phyloP scores from a whole-genome alignment of 1,284 basidiomycete species.

The Rhodotorula sp. region DNA sequence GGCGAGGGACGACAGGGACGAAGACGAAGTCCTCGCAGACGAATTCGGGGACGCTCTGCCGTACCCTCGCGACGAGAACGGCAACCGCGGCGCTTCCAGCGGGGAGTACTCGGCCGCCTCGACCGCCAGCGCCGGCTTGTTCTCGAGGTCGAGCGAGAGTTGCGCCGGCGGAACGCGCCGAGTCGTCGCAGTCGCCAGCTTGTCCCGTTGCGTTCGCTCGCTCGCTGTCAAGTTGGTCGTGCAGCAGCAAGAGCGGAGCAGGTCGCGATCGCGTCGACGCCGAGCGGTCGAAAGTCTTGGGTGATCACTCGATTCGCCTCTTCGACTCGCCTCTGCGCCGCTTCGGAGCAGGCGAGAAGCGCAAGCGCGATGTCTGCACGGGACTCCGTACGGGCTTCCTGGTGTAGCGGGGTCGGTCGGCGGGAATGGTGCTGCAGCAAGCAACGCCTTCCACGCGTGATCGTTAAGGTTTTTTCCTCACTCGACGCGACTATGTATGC shows the following conservation, averaged over 20 bases:
- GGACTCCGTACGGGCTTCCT: too few species aligned
- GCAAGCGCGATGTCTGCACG: too few species aligned
- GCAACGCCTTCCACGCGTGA: too few species aligned
- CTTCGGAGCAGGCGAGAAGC: too few species aligned
- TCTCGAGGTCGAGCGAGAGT: background rate
- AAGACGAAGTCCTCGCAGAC: background rate
- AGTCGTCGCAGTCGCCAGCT: background rate
- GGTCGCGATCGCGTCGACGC: too few species aligned
- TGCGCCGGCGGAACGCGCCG: background rate
- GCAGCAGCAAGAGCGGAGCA: too few species aligned
- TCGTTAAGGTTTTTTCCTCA: too few species aligned
- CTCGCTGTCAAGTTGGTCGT: too few species aligned
- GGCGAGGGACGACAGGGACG: conserved; percentile 5
- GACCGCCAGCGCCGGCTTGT: background rate
- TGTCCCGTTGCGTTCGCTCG: background rate
- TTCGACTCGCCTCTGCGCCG: background rate
- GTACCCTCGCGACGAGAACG: conserved; percentile 11
- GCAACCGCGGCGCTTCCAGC: conserved; percentile 16
- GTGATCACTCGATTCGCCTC: background rate
- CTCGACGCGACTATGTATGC: too few species aligned
- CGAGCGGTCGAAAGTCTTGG: background rate
- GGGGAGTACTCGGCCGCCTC: conserved; percentile 16
- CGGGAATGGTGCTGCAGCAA: too few species aligned
- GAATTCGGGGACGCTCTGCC: background rate
- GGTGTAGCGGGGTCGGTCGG: too few species aligned